Percentiles rank a stretch among this genome's conserved stretches.
phyloP scores from a whole-genome alignment of 23 red algal genomes.

The Agarophyton chilense region DNA sequence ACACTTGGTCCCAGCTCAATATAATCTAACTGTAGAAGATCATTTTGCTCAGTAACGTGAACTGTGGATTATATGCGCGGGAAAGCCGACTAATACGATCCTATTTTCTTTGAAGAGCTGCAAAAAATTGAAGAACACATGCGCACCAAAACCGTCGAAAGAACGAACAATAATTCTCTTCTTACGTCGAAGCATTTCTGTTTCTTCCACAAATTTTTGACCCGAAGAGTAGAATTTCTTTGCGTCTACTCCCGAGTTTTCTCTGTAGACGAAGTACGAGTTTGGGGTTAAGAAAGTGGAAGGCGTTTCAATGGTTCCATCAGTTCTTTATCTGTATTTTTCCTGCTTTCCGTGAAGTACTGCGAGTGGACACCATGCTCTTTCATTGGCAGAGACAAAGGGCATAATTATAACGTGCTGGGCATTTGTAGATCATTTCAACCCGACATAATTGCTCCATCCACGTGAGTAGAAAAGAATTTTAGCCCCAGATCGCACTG shows the following conservation, averaged over 20 bases:
- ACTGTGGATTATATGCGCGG: neutral
- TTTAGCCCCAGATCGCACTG: neutral
- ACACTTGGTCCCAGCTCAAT: no score
- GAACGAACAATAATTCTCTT: neutral
- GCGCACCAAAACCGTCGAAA: constrained; percentile 1
- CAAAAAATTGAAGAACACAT: neutral
- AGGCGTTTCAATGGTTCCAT: neutral
- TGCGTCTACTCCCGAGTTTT: neutral
- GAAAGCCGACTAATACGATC: neutral
- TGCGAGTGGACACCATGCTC: neutral
- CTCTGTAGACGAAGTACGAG: neutral
- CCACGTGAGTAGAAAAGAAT: neutral
- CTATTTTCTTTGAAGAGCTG: neutral
- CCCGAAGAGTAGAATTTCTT: neutral
- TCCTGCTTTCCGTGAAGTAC: no score
- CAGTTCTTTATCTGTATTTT: neutral
- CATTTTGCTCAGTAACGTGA: neutral
- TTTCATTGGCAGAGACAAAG: neutral
- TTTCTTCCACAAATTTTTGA: neutral
- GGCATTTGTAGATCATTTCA: neutral
- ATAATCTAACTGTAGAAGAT: neutral
- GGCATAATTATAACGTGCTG: constrained; percentile 15
- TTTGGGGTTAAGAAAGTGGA: neutral
- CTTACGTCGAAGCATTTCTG: neutral
- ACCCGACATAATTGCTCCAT: neutral